phyloP scores from a whole-genome alignment of 2,329 filamentous ascomycete genomes.

The Fonsecaea multimorphosa region DNA sequence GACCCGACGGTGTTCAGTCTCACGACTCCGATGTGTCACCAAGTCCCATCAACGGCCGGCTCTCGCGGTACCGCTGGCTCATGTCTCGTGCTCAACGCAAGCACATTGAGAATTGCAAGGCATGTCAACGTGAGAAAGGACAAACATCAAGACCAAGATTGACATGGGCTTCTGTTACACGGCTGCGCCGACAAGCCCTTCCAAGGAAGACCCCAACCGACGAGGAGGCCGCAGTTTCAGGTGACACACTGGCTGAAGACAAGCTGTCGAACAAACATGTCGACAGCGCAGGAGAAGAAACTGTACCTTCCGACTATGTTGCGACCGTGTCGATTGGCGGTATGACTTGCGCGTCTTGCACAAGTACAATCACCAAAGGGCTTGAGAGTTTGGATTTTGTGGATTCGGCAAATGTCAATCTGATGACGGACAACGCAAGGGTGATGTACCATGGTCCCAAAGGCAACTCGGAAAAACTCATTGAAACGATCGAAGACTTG shows the following conservation, averaged over 20 bases:
- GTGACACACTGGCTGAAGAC: constrained; percentile 21
- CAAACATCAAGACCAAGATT: constrained; percentile 36
- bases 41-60: constrained; percentile 6
- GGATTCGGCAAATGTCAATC: constrained; percentile 64
- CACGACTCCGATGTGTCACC: constrained; percentile 46
- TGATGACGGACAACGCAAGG: constrained; percentile 70
- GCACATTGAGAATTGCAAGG: constrained; percentile 59
- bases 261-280: constrained; percentile 23
- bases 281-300: constrained; percentile 23
- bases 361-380: constrained; percentile 66
- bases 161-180: constrained; percentile 30
- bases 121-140: constrained; percentile 53
- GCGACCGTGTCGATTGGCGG: constrained; percentile 62
- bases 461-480: constrained; percentile 53
- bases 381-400: constrained; percentile 66
- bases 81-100: constrained; percentile 40
- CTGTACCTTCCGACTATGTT: constrained; percentile 19
- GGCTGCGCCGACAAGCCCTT: constrained; percentile 12
- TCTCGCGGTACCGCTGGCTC: constrained; percentile 27
- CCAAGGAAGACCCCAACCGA: constrained; percentile 2
- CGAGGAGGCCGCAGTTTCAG: constrained; percentile 24
- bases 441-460: constrained; percentile 62
- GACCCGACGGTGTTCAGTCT: constrained; percentile 43
- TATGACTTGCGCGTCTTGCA: constrained; percentile 76
- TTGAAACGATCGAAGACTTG: constrained; percentile 57